Evolutionary conservation across 176 grass and related monocot genomes (phyloP).

Genomic region (Eragrostis curvula): DNA sequence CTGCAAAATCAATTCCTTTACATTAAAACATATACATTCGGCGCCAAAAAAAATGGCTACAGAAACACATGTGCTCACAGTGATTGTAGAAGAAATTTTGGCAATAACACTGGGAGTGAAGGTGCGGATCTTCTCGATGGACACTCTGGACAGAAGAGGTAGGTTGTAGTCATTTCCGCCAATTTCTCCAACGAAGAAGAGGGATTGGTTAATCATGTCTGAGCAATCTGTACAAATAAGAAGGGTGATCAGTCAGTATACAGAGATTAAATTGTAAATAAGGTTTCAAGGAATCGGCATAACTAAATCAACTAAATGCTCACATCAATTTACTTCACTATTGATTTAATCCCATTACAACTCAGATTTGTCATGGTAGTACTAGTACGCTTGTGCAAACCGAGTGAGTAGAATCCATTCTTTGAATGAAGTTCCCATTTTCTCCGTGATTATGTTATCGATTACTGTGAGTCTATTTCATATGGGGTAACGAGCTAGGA

Average conservation of each 20-base stretch:
- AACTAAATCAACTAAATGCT: neutral
- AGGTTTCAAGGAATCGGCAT: neutral
- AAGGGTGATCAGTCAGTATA: neutral
- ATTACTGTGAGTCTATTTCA: neutral
- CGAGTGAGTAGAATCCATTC: neutral
- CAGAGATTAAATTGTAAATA: conserved; percentile 29
- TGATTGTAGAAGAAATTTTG: conserved; percentile 69
- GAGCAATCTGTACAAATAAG: conserved; percentile 46
- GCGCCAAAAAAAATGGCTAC: neutral
- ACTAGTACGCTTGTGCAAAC: neutral
- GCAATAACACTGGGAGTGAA: conserved; percentile 70
- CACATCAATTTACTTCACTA: neutral
- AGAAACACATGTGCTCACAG: conserved; percentile 43
- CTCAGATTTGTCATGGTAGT: conserved; percentile 14
- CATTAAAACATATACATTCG: conserved; percentile 1
- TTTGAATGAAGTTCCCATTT: neutral
- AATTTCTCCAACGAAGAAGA: conserved; percentile 90
- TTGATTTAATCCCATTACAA: neutral
- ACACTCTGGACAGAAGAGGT: conserved; percentile 43
- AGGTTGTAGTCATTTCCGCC: conserved; percentile 96
- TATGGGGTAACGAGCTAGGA: neutral
- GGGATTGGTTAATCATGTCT: conserved; percentile 49
- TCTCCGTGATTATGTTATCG: neutral
- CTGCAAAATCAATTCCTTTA: conserved; percentile 36
- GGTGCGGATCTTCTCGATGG: conserved; percentile 62